A percentile compares a stretch with the other conserved stretches of the same genome.
phyloP scores from a whole-genome alignment of 192 early-diverging fungal genomes.

The Haplosporangium gracile region DNA sequence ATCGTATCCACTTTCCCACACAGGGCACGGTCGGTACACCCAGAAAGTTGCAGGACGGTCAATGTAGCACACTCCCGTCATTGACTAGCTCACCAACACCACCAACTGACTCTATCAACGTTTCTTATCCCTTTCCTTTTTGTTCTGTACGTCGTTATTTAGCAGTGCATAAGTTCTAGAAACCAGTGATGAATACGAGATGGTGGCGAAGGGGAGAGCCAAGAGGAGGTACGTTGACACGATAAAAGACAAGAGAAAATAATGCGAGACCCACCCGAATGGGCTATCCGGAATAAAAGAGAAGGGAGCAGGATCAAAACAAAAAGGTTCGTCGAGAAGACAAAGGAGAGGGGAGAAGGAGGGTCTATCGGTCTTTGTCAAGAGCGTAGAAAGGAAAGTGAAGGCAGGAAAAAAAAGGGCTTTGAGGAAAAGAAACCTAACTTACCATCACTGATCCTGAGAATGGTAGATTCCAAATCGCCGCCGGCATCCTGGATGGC shows the following conservation, averaged over 20 bases:
- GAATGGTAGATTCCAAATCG: slow-evolving; percentile 83
- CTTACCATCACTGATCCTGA: slow-evolving; percentile 83
- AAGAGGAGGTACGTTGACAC: not conserved
- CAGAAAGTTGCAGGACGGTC: not conserved
- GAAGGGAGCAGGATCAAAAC: not conserved
- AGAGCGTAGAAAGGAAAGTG: not conserved
- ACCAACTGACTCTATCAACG: not conserved
- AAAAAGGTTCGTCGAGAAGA: not conserved
- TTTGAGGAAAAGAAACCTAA: not conserved
- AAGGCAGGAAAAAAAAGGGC: not conserved
- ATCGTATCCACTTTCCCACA: not conserved
- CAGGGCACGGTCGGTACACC: not conserved
- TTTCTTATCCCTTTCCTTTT: not conserved
- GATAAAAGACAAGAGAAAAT: not conserved
- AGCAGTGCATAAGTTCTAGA: not conserved
- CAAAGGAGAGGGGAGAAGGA: not conserved
- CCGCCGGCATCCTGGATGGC: slow-evolving; percentile 86
- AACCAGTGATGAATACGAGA: not conserved
- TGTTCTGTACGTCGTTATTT: not conserved
- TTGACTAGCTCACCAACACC: not conserved
- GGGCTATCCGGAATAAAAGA: not conserved
- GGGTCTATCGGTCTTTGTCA: not conserved
- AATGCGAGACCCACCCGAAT: not conserved
- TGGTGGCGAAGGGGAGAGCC: not conserved
- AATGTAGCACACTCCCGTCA: not conserved